Base-by-base conservation (phyloP, 768 basidiomycete genomes). In the Boletellus ananas region DNA sequence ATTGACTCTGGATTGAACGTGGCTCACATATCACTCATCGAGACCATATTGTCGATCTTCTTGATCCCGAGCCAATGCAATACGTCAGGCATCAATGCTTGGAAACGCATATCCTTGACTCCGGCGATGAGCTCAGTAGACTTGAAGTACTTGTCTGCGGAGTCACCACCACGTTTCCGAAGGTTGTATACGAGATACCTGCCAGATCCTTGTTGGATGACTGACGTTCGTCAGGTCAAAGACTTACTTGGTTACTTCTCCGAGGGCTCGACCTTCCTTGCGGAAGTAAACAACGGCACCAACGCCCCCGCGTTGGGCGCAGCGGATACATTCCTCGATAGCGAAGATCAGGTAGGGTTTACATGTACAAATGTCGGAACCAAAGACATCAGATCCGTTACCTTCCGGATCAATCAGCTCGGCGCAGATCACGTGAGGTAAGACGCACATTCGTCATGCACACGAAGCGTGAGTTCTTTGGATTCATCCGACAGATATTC, bases 161-260 rank as follows among this genome's bases (percentile, higher is more conserved):
- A 83, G 70, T 98, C 95, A 6, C 93, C 94, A 3, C 87, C 90
- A 38, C 95, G 86, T 71, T 98, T 97, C 51, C 95, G 86, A 10
- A 94, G 79, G 72, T 98, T 98, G 70, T 98, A 98, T 7, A 97
- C 94, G 41, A 95, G 81, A 69, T 94, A 92, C 60, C 84, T 90
- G 51, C 34, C 20, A 20, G 38, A 35, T 52, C 37, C 31, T 12
- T 49, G 13, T 52, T 27, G 34, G 17, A 47, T 31, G 33, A 39
- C 40, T 8, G 17, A 16, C 21, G 9, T 8, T 39, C 33, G 23
- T 39, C 17, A 43, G 29, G 38, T n/a, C 9, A 5, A 20, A 43
- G 27, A 73, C 76, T 55, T 59, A 89, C 82, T 92, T 93, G 39
- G 90, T 92, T 12, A 95, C 93, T 68, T 97, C 94, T 3, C 94